Percentiles rank a stretch among this genome's conserved stretches.
Evolutionary conservation across 2,329 filamentous ascomycete genomes (phyloP).

Genomic region (Talaromyces rugulosus): DNA sequence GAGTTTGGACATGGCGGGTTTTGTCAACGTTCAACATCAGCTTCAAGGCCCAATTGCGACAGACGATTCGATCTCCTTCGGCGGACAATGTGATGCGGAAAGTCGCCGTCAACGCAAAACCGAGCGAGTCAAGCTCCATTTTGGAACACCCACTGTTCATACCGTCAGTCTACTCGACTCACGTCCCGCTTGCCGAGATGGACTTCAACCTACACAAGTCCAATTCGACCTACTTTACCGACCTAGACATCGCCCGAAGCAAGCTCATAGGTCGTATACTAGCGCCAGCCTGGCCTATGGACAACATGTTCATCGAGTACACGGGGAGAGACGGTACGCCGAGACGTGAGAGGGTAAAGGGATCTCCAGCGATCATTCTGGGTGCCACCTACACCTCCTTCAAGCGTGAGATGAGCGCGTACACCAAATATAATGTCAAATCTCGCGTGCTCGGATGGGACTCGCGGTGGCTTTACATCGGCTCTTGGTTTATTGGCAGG

Average conservation of each 20-base stretch:
- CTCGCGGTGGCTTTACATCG: constrained; percentile 73
- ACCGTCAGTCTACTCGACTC: neutral
- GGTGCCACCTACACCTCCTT: constrained; percentile 73
- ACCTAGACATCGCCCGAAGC: constrained; percentile 77
- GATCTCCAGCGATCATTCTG: constrained; percentile 60
- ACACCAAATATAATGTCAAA: constrained; percentile 69
- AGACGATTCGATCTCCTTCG: neutral
- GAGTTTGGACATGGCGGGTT: neutral
- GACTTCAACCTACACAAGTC: constrained; percentile 85
- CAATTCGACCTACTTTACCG: constrained; percentile 79
- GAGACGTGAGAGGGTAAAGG: constrained; percentile 11
- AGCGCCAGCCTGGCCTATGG: neutral
- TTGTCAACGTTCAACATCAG: neutral
- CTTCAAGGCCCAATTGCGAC: neutral
- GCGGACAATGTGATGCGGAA: neutral
- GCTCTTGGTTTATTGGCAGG: constrained; percentile 58
- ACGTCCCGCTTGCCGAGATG: neutral
- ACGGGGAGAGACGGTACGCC: neutral
- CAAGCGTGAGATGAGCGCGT: constrained; percentile 66
- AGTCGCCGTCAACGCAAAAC: neutral
- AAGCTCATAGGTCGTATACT: constrained; percentile 47
- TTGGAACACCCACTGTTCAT: neutral
- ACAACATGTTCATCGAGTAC: constrained; percentile 19
- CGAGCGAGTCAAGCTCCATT: neutral
- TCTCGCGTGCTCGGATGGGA: constrained; percentile 69